phyloP scores from a whole-genome alignment of 805 yeast species.

The Spathaspora sp. region DNA sequence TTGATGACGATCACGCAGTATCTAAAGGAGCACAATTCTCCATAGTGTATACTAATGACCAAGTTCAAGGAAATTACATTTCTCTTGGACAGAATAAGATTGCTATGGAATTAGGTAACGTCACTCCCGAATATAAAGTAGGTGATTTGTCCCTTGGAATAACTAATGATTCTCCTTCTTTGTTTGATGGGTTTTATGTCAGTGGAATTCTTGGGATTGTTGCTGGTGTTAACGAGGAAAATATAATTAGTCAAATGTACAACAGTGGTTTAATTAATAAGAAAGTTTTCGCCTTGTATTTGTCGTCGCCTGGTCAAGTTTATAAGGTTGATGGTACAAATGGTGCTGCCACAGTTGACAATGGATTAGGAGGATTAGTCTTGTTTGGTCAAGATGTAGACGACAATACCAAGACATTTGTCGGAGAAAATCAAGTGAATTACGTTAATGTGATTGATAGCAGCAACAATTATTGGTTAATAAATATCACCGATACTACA shows the following conservation, averaged over 20 bases:
- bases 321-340: background rate
- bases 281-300: conserved; percentile 34
- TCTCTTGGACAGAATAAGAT: conserved; percentile 27
- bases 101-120: conserved; percentile 24
- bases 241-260: conserved; percentile 39
- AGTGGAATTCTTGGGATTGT: conserved; percentile 64
- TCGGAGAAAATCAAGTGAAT: conserved; percentile 31
- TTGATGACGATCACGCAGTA: conserved; percentile 15
- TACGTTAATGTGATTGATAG: conserved; percentile 34
- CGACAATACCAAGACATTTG: conserved; percentile 10
- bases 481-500: conserved; percentile 34
- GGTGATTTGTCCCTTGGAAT: conserved; percentile 49
- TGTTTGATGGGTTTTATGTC: conserved; percentile 49
- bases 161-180: conserved; percentile 49
- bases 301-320: conserved; percentile 13
- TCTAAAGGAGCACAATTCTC: conserved; percentile 33
- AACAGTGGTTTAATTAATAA: conserved; percentile 29
- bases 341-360: background rate
- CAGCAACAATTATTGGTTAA: conserved; percentile 48
- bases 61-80: conserved; percentile 48
- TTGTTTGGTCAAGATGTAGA: conserved; percentile 20
- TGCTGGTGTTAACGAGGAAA: conserved; percentile 35
- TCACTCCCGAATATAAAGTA: conserved; percentile 22
- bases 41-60: conserved; percentile 51
- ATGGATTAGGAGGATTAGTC: conserved; percentile 23